phyloP scores from a whole-genome alignment of 1,139 yeast genomes.

The Ashbya aceris region DNA sequence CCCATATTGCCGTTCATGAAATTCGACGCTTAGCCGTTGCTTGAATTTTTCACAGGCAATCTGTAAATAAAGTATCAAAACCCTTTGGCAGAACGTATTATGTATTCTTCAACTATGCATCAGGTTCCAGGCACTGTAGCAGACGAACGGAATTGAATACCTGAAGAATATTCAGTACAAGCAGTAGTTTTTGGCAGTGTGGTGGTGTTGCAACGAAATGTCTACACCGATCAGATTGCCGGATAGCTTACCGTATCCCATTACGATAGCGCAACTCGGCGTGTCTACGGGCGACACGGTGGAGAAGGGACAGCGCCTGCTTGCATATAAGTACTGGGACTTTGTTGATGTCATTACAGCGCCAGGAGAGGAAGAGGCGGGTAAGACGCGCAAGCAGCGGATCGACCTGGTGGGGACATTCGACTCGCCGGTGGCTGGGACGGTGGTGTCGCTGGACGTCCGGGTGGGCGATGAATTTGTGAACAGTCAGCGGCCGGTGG shows the following conservation, averaged over 20 bases:
- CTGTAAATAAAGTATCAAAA: no score
- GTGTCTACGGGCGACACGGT: conserved; percentile 22
- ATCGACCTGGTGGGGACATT: conserved; percentile 61
- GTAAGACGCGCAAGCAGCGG: conserved; percentile 29
- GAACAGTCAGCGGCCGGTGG: conserved; percentile 41
- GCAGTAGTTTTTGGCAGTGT: no score
- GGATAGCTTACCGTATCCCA: conserved; percentile 29
- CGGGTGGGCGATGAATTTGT: conserved; percentile 51
- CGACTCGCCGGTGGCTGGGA: conserved; percentile 80
- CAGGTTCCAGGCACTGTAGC: no score
- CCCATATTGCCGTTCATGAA: no score
- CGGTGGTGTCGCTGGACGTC: conserved; percentile 43
- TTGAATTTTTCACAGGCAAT: no score
- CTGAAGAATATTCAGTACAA: no score
- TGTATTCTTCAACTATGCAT: no score
- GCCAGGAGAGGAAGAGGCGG: conserved; percentile 12
- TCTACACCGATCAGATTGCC: conserved; percentile 27
- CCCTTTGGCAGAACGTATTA: no score
- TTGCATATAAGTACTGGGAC: conserved; percentile 30
- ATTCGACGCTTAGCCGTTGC: no score
- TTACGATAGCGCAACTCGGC: conserved; percentile 26
- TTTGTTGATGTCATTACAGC: conserved; percentile 26
- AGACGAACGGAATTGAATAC: no score
- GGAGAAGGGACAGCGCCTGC: conserved; percentile 25
- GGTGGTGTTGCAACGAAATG: conserved; percentile 11